phyloP scores from a whole-genome alignment of 1,284 basidiomycete species.

The Trametes pubescens region DNA sequence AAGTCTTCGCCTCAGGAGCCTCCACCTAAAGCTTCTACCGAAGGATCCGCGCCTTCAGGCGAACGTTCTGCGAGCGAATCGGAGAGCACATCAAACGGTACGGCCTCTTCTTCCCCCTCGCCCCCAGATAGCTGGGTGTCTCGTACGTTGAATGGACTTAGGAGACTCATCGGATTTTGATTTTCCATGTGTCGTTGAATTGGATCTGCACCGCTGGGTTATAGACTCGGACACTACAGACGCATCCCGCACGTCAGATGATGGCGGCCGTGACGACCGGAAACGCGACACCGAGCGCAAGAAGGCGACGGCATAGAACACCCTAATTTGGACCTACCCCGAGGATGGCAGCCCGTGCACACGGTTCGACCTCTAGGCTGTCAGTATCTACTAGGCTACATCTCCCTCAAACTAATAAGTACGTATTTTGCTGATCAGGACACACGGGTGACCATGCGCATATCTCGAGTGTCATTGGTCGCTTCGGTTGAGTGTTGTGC shows the following conservation, averaged over 20 bases:
- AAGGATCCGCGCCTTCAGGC: slow-evolving; percentile 29
- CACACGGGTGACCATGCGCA: slow-evolving; percentile 25
- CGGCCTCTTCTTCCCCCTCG: slow-evolving; percentile 67
- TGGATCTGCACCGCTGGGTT: slow-evolving; percentile 31
- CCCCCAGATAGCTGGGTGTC: slow-evolving; percentile 70
- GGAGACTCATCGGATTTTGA: slow-evolving; percentile 75
- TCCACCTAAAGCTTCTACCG: slow-evolving; percentile 26
- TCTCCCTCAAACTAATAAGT: slow-evolving; percentile 32
- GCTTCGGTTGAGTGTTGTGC: slow-evolving; percentile 17
- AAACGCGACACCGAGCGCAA: slow-evolving; percentile 37
- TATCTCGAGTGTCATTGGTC: slow-evolving; percentile 25
- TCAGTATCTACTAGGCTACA: slow-evolving; percentile 31
- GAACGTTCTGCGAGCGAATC: slow-evolving; percentile 30
- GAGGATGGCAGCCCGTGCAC: slow-evolving; percentile 11
- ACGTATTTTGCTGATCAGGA: slow-evolving; percentile 32
- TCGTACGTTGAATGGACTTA: slow-evolving; percentile 71
- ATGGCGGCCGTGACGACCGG: slow-evolving; percentile 29
- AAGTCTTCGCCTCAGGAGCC: slow-evolving; percentile 34
- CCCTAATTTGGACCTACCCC: slow-evolving; percentile 7
- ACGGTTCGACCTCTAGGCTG: slow-evolving; percentile 16
- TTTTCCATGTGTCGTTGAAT: slow-evolving; percentile 54
- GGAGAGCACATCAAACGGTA: slow-evolving; percentile 70
- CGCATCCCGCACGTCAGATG: slow-evolving; percentile 21
- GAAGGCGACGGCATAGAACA: slow-evolving; percentile 38
- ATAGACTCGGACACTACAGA: slow-evolving; percentile 14